These are phyloP conservation scores for Stellera chamaejasme DNA, from an alignment of 345 rosid species.

Conservation along the genomic window DNA sequence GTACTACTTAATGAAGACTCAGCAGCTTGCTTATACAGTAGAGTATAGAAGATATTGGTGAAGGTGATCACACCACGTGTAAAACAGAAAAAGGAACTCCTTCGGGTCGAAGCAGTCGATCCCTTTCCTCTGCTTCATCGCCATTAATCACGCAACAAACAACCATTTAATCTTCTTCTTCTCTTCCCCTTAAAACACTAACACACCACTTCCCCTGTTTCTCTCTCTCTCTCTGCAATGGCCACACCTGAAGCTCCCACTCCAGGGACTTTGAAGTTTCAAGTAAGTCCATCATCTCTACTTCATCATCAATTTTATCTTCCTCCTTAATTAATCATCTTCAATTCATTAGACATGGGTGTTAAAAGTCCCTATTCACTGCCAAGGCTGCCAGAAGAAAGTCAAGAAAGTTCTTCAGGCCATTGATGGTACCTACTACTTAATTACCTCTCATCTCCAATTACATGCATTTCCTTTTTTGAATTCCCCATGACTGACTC, in stretches of 20 bases:
- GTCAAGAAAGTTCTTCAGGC: slow-evolving; percentile 59
- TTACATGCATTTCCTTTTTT: background rate
- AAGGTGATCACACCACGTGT: no score
- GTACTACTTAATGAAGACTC: no score
- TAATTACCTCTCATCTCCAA: background rate
- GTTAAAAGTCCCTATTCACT: slow-evolving; percentile 58
- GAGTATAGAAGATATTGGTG: no score
- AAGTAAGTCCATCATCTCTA: slow-evolving; percentile 20
- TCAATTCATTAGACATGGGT: slow-evolving; percentile 49
- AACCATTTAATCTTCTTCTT: background rate
- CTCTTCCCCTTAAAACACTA: background rate
- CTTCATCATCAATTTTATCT: background rate
- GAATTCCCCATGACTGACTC: background rate
- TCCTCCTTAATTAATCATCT: background rate
- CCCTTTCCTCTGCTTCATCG: no score
- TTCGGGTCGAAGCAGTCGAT: no score
- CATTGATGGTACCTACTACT: slow-evolving; percentile 40
- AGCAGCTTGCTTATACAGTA: no score
- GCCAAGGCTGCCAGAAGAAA: slow-evolving; percentile 70
- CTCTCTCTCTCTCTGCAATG: slow-evolving; percentile 14
- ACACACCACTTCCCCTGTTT: slow-evolving; percentile 1
- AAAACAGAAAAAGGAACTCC: no score
- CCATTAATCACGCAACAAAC: no score
- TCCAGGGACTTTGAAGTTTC: slow-evolving; percentile 29
- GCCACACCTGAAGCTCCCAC: slow-evolving; percentile 13